Evolutionary conservation across 2,329 filamentous ascomycete species (phyloP).

Genomic region (Hirsutella thompsonii): DNA sequence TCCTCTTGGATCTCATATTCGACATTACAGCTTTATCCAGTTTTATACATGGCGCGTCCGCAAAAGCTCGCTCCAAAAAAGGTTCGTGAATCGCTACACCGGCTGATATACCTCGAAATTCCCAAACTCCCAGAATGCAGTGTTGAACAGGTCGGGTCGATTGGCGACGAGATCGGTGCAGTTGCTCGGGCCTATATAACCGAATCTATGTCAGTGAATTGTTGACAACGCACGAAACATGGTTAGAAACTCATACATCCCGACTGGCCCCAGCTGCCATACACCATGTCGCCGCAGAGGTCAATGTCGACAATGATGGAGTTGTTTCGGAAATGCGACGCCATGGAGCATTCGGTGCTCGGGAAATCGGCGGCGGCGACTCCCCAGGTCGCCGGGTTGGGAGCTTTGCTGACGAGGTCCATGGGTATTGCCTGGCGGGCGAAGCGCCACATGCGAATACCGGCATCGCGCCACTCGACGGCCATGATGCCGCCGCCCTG

Average conservation of each 20-base stretch:
- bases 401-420: constrained; percentile 36
- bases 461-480: constrained; percentile 45
- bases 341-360: constrained; percentile 45
- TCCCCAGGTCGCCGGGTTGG: constrained; percentile 51
- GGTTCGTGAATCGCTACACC: constrained; percentile 4
- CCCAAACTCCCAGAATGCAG: constrained; percentile 55
- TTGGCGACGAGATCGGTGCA: constrained; percentile 46
- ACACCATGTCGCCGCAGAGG: constrained; percentile 45
- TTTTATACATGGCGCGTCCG: too few relatives aligned
- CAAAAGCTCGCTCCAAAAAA: too few relatives aligned
- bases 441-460: constrained; percentile 54
- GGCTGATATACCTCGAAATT: constrained; percentile 43
- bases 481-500: constrained; percentile 46
- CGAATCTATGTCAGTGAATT: not conserved
- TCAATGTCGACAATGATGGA: constrained; percentile 56
- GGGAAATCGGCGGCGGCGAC: constrained; percentile 52
- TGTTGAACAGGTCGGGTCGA: constrained; percentile 39
- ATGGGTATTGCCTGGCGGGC: constrained; percentile 29
- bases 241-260: constrained; percentile 24
- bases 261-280: constrained; percentile 30
- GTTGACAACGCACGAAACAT: too few relatives aligned
- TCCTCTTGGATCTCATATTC: too few relatives aligned
- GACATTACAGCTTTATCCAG: too few relatives aligned
- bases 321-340: constrained; percentile 48
- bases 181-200: constrained; percentile 30